Conservation (phyloP, 2,329 filamentous ascomycete genomes). For the Trichophaea hybrida region DNA sequence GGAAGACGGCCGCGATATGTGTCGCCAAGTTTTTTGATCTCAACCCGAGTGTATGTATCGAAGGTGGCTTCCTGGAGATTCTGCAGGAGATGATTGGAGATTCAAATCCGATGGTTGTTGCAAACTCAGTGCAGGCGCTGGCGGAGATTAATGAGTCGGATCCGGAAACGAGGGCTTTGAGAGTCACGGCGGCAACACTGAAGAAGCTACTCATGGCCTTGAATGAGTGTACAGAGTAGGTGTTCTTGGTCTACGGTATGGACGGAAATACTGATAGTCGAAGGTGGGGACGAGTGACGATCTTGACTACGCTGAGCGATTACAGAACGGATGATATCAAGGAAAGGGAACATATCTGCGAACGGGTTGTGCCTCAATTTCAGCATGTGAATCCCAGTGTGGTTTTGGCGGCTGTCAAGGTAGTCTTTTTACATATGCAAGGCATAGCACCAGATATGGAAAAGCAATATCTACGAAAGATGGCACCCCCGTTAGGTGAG, state of each 20-base stretch:
- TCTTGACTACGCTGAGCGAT: slow-evolving; percentile 75
- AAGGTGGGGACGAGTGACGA: slow-evolving; percentile 81
- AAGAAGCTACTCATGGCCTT: slow-evolving; percentile 95
- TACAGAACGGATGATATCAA: slow-evolving; percentile 80
- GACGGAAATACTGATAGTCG: slow-evolving; percentile 1
- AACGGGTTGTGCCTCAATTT: slow-evolving; percentile 89
- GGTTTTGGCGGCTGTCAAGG: slow-evolving; percentile 92
- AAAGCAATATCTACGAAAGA: slow-evolving; percentile 87
- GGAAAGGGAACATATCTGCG: slow-evolving; percentile 95
- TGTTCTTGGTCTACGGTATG: neutral
- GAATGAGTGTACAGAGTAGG: slow-evolving; percentile 79
- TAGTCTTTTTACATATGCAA: slow-evolving; percentile 93
- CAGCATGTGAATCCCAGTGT: slow-evolving; percentile 97
- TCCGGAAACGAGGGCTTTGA: slow-evolving; percentile 75
- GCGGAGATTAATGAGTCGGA: slow-evolving; percentile 82
- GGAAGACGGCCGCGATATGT: slow-evolving; percentile 94
- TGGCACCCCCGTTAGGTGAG: slow-evolving; percentile 84
- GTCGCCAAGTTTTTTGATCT: slow-evolving; percentile 96
- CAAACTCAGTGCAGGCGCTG: slow-evolving; percentile 87
- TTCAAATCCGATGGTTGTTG: slow-evolving; percentile 97
- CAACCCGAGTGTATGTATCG: slow-evolving; percentile 80
- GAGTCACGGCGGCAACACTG: slow-evolving; percentile 65
- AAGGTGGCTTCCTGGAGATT: slow-evolving; percentile 89
- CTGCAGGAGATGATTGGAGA: slow-evolving; percentile 94
- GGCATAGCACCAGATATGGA: slow-evolving; percentile 62